A percentile compares a stretch with the other conserved stretches of the same genome.
These are phyloP conservation scores for Acer campestre DNA, from an alignment of 345 rosid genomes.

Conservation along the genomic window DNA sequence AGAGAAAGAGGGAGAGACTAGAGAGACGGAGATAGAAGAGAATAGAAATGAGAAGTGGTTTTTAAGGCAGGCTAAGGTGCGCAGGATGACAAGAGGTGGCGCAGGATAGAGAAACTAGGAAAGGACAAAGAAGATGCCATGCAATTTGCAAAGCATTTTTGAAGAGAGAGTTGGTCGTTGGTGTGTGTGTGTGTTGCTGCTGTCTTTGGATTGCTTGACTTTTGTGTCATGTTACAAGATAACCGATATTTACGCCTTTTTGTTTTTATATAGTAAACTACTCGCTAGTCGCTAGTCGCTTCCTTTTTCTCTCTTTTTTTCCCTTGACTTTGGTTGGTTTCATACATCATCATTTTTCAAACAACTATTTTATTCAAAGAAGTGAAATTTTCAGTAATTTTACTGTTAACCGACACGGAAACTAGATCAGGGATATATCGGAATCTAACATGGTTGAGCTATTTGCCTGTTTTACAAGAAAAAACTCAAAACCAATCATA, in stretches of 20 bases:
- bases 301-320: too few species aligned
- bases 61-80: constrained; percentile 9
- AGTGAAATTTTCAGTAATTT: too few species aligned
- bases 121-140: background rate
- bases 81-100: background rate
- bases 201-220: constrained; percentile 5
- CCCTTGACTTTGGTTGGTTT: too few species aligned
- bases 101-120: constrained; percentile 8
- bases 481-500: too few species aligned
- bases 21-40: background rate
- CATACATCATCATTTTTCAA: too few species aligned
- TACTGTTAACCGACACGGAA: too few species aligned
- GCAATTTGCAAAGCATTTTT: background rate
- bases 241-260: background rate
- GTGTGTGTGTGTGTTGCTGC: background rate
- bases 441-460: too few species aligned
- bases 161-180: background rate
- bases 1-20: background rate
- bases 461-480: too few species aligned
- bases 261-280: background rate
- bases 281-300: too few species aligned
- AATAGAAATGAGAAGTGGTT: background rate
- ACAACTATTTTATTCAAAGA: too few species aligned
- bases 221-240: background rate
- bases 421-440: too few species aligned